Conservation (phyloP, 495 filamentous ascomycete species). For the Xylaria venustula region DNA sequence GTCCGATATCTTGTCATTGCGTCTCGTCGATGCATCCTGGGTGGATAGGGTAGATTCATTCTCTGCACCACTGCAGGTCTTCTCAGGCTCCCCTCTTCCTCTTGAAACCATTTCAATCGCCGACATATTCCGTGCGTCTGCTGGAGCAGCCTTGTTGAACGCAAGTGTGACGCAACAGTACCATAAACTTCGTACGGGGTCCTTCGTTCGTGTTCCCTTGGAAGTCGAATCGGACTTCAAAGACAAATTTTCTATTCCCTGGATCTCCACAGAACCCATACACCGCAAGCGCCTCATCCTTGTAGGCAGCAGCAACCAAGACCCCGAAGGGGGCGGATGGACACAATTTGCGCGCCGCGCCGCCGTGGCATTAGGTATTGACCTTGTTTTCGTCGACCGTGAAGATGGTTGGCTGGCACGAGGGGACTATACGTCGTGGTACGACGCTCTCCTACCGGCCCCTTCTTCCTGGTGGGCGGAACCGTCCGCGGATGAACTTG, state of each 20-base stretch:
- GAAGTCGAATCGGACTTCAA: conserved; percentile 22
- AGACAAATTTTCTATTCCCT: conserved; percentile 26
- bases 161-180: neutral
- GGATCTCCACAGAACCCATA: conserved; percentile 24
- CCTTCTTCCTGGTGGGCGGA: conserved; percentile 23
- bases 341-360: conserved; percentile 34
- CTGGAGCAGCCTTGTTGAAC: conserved; percentile 20
- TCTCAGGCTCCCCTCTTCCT: conserved; percentile 8
- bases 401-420: conserved; percentile 48
- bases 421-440: conserved; percentile 32
- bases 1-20: conserved; percentile 27
- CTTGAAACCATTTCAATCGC: conserved; percentile 13
- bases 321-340: conserved; percentile 34
- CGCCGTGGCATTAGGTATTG: conserved; percentile 42
- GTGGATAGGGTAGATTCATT: conserved; percentile 19
- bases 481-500: conserved; percentile 33
- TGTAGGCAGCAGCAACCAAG: conserved; percentile 36
- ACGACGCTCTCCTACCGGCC: conserved; percentile 29
- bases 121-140: conserved; percentile 19
- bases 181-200: neutral
- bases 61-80: conserved; percentile 16
- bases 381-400: conserved; percentile 47
- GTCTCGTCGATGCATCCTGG: conserved; percentile 20
- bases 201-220: neutral
- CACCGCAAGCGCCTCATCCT: conserved; percentile 34